These are phyloP conservation scores for Scutellaria galericulata DNA, from an alignment of 257 asterid genomes.

Conservation along the genomic window DNA sequence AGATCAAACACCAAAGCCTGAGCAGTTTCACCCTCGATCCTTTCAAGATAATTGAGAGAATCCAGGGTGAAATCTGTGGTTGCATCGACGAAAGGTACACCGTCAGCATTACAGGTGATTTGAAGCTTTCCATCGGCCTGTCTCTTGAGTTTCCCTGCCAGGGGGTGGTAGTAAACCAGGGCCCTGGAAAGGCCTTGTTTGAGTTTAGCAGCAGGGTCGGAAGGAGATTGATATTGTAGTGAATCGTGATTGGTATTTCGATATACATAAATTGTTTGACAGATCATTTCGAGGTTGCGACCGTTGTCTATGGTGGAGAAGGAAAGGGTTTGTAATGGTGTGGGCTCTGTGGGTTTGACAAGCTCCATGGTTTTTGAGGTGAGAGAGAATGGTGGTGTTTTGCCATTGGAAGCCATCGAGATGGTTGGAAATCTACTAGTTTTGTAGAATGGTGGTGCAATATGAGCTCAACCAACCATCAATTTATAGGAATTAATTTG, in stretches of 20 bases:
- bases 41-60: neutral
- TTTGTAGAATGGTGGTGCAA: neutral
- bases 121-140: neutral
- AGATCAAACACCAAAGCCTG: neutral
- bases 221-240: neutral
- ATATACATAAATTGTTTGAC: conserved; percentile 15
- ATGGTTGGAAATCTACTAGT: neutral
- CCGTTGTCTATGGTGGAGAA: conserved; percentile 24
- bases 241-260: neutral
- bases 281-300: conserved; percentile 5
- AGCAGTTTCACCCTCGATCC: neutral
- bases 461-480: neutral
- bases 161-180: conserved; percentile 19
- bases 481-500: neutral
- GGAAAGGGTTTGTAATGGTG: conserved; percentile 8
- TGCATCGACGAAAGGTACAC: conserved; percentile 12
- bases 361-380: neutral
- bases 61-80: conserved; percentile 7
- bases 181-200: conserved; percentile 12
- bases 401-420: conserved; percentile 11
- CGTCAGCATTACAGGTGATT: conserved; percentile 6
- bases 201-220: neutral
- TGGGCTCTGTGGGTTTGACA: conserved; percentile 6
- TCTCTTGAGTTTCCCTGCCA: conserved; percentile 22
- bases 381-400: conserved; percentile 14